phyloP scores from a whole-genome alignment of 2,329 filamentous ascomycete species.

The Microdochium bolleyi region DNA sequence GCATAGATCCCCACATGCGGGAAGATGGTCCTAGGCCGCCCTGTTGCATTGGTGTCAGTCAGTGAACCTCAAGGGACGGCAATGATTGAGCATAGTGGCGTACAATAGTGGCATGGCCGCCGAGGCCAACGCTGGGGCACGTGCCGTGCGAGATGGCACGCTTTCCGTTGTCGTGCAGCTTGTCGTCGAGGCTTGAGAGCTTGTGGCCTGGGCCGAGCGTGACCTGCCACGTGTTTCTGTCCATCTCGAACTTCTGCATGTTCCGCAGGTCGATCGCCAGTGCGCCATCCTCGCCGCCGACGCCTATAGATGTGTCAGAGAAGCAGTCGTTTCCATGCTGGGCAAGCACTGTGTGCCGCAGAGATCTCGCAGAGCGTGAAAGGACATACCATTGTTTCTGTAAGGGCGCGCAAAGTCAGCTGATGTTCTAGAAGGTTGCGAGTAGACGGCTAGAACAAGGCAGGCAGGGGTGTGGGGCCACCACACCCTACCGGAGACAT shows the following conservation, averaged over 20 bases:
- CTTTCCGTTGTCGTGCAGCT: slow-evolving; percentile 40
- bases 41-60: slow-evolving; percentile 18
- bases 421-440: not conserved
- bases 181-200: slow-evolving; percentile 42
- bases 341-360: too few relatives aligned
- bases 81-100: slow-evolving; percentile 11
- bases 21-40: slow-evolving; percentile 51
- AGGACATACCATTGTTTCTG: slow-evolving; percentile 22
- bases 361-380: too few relatives aligned
- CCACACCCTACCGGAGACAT: too few relatives aligned
- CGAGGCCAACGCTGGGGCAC: slow-evolving; percentile 50
- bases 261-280: slow-evolving; percentile 47
- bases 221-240: slow-evolving; percentile 42
- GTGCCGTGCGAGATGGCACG: slow-evolving; percentile 53
- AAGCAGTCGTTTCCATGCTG: too few relatives aligned
- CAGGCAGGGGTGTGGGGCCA: not conserved
- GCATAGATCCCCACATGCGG: slow-evolving; percentile 48
- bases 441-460: not conserved
- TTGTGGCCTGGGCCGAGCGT: slow-evolving; percentile 44
- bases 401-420: slow-evolving; percentile 3
- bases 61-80: not conserved
- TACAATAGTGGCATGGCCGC: slow-evolving; percentile 50
- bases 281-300: slow-evolving; percentile 41
- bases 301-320: slow-evolving; percentile 16
- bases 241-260: slow-evolving; percentile 44